phyloP scores from a whole-genome alignment of 805 yeast species.

The Cyberlindnera maritima region DNA sequence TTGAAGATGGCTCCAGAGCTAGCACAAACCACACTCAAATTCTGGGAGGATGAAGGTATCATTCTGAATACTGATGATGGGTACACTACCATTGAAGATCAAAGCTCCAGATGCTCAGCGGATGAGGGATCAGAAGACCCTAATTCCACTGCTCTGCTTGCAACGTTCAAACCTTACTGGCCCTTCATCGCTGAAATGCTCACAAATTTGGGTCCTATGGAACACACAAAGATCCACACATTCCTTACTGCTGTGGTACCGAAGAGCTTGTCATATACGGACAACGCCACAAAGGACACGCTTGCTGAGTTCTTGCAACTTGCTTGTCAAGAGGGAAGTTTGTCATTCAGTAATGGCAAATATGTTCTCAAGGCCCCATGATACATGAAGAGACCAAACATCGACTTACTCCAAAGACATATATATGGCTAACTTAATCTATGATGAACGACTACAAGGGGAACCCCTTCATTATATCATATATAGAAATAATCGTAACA shows the following conservation, averaged over 20 bases:
- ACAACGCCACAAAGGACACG: neutral
- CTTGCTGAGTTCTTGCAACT: slow-evolving; percentile 6
- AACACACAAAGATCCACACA: slow-evolving; percentile 47
- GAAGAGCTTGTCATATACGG: slow-evolving; percentile 31
- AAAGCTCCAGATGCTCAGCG: neutral
- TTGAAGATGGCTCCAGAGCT: slow-evolving; percentile 42
- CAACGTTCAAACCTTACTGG: slow-evolving; percentile 30
- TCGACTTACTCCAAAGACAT: too few species aligned
- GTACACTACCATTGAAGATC: slow-evolving; percentile 13
- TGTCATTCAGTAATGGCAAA: slow-evolving; percentile 6
- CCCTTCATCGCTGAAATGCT: slow-evolving; percentile 56
- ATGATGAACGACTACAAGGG: neutral
- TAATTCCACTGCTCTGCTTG: neutral
- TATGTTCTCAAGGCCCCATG: neutral
- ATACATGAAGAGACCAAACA: too few species aligned
- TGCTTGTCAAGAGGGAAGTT: slow-evolving; percentile 4
- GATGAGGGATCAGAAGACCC: neutral
- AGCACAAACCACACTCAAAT: slow-evolving; percentile 41
- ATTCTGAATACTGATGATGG: slow-evolving; percentile 34
- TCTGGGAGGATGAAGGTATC: slow-evolving; percentile 65
- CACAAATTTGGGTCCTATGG: slow-evolving; percentile 51
- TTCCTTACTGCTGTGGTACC: slow-evolving; percentile 57
- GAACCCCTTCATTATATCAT: neutral
- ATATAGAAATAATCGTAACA: neutral
- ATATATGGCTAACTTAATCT: too few species aligned